phyloP scores from a whole-genome alignment of 139 green algal species.

The Tetraselmis striata region DNA sequence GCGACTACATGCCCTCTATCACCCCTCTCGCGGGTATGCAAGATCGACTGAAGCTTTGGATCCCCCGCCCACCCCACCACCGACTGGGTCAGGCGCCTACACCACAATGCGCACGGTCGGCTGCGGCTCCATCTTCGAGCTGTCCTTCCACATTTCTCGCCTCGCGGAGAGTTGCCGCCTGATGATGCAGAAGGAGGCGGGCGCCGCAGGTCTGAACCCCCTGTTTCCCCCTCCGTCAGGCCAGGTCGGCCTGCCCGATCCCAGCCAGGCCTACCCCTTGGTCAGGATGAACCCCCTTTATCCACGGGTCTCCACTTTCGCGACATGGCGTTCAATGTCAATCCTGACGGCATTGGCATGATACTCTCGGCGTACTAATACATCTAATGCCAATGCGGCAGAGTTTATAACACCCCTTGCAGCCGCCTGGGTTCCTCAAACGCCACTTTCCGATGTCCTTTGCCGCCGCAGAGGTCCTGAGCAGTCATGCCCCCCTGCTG shows the following conservation, averaged over 20 bases:
- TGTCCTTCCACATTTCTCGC: constrained; percentile 46
- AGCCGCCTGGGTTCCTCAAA: too few relatives aligned
- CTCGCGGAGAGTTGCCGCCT: constrained; percentile 38
- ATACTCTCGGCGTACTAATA: neutral
- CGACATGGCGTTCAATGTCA: neutral
- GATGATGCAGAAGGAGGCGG: constrained; percentile 27
- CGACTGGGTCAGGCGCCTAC: constrained; percentile 57
- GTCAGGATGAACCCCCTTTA: too few relatives aligned
- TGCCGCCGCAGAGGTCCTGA: neutral
- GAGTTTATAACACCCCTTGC: too few relatives aligned
- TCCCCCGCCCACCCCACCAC: too few relatives aligned
- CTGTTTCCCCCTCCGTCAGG: neutral
- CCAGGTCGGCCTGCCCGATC: too few relatives aligned
- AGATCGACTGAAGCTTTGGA: too few relatives aligned
- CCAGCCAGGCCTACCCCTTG: too few relatives aligned
- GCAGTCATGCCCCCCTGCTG: constrained; percentile 1
- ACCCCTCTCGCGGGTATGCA: too few relatives aligned
- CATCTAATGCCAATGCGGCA: neutral
- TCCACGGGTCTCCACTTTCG: neutral
- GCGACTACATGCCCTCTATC: too few relatives aligned
- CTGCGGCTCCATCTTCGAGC: constrained; percentile 38
- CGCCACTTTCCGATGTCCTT: neutral
- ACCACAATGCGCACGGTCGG: constrained; percentile 50
- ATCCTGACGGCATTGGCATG: neutral
- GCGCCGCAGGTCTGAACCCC: neutral